phyloP scores from a whole-genome alignment of 495 filamentous ascomycete genomes.

The Trichoderma gamsii region DNA sequence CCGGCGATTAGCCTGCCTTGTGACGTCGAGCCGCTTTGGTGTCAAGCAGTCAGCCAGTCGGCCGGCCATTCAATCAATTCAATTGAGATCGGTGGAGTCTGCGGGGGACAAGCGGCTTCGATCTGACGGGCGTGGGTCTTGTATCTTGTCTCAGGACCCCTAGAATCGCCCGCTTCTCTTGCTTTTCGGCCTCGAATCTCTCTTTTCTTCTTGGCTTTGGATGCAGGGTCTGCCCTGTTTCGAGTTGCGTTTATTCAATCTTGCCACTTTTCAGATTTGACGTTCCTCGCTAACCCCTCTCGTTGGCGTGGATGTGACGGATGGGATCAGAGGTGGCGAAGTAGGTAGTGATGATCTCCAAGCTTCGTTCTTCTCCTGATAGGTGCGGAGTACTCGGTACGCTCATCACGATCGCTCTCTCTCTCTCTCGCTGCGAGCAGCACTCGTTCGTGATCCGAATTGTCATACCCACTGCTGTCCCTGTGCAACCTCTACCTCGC shows the following conservation, averaged over 20 bases:
- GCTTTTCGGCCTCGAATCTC: not conserved
- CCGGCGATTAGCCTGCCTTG: not conserved
- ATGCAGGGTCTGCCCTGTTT: not conserved
- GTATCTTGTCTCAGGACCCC: not conserved
- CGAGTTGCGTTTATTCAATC: not conserved
- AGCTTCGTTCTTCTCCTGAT: not conserved
- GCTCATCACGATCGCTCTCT: not conserved
- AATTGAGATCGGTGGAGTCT: conserved; percentile 5
- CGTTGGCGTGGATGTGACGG: no score
- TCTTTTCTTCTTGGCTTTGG: not conserved
- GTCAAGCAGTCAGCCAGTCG: not conserved
- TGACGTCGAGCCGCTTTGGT: conserved; percentile 2
- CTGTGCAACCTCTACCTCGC: not conserved
- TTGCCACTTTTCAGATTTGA: not conserved
- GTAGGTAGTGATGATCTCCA: not conserved
- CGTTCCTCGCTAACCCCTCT: not conserved
- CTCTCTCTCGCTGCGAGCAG: not conserved
- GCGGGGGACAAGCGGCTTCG: not conserved
- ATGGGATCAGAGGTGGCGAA: not conserved
- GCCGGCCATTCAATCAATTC: not conserved
- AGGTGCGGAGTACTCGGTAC: not conserved
- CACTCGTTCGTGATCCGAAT: not conserved
- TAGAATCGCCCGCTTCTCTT: not conserved
- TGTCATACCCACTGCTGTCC: not conserved
- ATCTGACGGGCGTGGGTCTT: conserved; percentile 7